Evolutionary conservation across 306 rosid genomes (phyloP), one percentile per base, ranked within the genome.

Genomic region (Styphnolobium japonicum): DNA sequence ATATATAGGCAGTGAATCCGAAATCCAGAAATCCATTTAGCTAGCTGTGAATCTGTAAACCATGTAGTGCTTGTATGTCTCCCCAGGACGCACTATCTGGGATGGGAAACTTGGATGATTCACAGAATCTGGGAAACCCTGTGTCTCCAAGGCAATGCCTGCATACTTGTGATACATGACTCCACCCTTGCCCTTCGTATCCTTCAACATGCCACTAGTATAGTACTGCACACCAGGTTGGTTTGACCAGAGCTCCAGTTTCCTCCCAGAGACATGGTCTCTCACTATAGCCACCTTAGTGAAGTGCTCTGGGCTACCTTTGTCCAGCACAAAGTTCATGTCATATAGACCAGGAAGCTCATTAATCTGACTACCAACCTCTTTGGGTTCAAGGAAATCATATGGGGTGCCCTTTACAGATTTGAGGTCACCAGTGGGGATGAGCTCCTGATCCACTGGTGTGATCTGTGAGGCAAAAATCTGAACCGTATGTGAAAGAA

Each of bases 51-150:
- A 85, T 69, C 87, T 84, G 37, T 76, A 86, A 14, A 87, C 75
- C 91, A 87, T 86, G 21, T 18, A 36, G 49, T 90, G 93, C 43
- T 46, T 16, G 16, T 85, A 90, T 21, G 18, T 80, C 49, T 90
- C 76, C 6, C 90, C 88, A 0, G 90, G 88, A 14, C 22, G 63
- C 15, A 90, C 78, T 36, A 82, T 75, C 71, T 77, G 86, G 0
- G 88, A 84, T 3, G 93, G 93, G 65, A 90, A 90, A 36, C 82
- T 37, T 0, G 80, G 85, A 19, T 75, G 88, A 40, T 90, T 87
- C 10, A 87, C 83, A 3, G 91, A 51, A 61, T 84, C 88, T 4
- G 91, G 90, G 29, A 90, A 90, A 0, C 87, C 90, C 11, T 88
- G 90, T 6, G 90, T 82, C 62, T 86, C 90, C 84, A 88, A 63